Base-by-base conservation (phyloP, 2,329 filamentous ascomycete genomes). In the Aureobasidium subglaciale region DNA sequence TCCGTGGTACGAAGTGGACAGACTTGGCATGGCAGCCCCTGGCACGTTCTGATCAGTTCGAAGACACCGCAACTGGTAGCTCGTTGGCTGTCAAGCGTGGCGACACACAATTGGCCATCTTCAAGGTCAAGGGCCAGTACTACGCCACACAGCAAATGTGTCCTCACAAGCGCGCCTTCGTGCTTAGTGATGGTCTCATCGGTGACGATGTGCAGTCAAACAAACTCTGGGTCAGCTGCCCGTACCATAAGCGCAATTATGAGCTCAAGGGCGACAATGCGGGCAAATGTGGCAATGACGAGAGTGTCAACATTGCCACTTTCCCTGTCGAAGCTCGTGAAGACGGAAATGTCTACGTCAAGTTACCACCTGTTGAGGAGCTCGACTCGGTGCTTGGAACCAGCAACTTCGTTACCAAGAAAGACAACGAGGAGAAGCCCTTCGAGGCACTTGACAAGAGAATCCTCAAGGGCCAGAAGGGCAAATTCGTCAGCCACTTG, bases 71-170 rank as follows among this genome's bases (percentile, higher is more conserved):
- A 2, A 88, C 87, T 25, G 87, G 87, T 29, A 85, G 89, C 56
- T 87, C 83, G 9, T 84, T 88, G 4, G 85, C 85, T 29, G 76
- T 96, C 71, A 93, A 95, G 75, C 82, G 88, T 40, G 88, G 90
- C 40, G 90, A 95, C 69, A 95, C 90, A 0, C 90, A 96, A 70
- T 79, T 96, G 2, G 90, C 90, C 7, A 75, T 96, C 53, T 96
- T 91, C 82, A 87, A 90, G 64, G 80, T 95, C 59, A 81, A 82
- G 54, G 90, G 89, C 18, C 81, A 80, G 54, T 95, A 85, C 76
- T 92, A 92, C 70, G 87, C 88, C 57, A 87, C 87, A 13, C 90
- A 96, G 73, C 89, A 96, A 68, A 96, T 96, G 90, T 96, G 90
- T 68, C 90, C 90, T 9, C 90, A 95, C 74, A 93, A 92, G 72